These are phyloP conservation scores for Rhizopogon vesiculosus DNA, from an alignment of 768 basidiomycete genomes.

Conservation along the genomic window DNA sequence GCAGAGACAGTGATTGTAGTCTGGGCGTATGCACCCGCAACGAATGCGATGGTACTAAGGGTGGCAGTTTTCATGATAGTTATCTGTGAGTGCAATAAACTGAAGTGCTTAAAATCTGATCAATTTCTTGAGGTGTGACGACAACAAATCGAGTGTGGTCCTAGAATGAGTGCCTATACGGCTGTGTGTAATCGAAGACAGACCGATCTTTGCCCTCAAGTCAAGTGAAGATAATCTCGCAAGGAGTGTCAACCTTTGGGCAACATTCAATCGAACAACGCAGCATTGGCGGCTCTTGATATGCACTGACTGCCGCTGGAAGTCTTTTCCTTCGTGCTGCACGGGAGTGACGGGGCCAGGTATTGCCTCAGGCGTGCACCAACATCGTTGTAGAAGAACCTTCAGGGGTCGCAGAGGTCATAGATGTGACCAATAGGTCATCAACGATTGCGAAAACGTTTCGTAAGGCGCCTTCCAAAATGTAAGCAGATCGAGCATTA, in stretches of 20 bases:
- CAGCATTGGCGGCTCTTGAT: slow-evolving; percentile 9
- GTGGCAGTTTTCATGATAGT: no score
- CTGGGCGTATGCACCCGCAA: no score
- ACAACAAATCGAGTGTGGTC: no score
- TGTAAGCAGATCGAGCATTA: slow-evolving; percentile 4
- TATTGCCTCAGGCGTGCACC: slow-evolving; percentile 33
- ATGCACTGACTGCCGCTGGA: not conserved
- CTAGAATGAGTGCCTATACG: no score
- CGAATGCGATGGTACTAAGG: no score
- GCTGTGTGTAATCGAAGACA: slow-evolving; percentile 40
- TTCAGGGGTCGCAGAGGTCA: not conserved
- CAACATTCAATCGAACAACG: slow-evolving; percentile 21
- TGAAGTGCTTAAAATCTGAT: no score
- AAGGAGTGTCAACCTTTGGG: not conserved
- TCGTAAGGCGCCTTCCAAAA: slow-evolving; percentile 16
- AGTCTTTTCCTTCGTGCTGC: slow-evolving; percentile 49
- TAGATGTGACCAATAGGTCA: slow-evolving; percentile 14
- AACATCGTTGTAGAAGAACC: slow-evolving; percentile 13
- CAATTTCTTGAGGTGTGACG: no score
- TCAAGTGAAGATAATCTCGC: slow-evolving; percentile 40
- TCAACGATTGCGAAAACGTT: slow-evolving; percentile 31
- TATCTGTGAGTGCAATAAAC: no score
- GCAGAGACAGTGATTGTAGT: no score
- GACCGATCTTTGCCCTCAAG: slow-evolving; percentile 50
- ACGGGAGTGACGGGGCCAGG: slow-evolving; percentile 77